Evolutionary conservation across 2,329 filamentous ascomycete genomes (phyloP).

Genomic region (Harringtonia lauricola): DNA sequence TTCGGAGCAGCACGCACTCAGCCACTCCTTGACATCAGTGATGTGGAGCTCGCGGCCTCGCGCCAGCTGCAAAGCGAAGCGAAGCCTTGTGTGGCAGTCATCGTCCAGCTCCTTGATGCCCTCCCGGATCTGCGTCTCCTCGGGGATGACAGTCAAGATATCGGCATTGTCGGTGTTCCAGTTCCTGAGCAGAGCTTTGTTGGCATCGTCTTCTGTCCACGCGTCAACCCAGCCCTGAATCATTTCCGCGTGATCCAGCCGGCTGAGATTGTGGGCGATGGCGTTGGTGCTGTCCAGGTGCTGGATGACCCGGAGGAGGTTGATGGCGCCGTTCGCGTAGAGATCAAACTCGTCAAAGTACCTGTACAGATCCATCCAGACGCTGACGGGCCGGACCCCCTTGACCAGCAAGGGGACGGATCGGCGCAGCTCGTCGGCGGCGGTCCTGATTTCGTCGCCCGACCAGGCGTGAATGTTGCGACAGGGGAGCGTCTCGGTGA

Average conservation of each 20-base stretch:
- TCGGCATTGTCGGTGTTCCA: neutral
- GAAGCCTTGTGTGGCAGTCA: neutral
- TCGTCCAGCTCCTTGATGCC: neutral
- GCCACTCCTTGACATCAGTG: no score
- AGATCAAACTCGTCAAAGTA: slow-evolving; percentile 38
- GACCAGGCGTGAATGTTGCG: slow-evolving; percentile 26
- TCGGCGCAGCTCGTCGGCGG: slow-evolving; percentile 17
- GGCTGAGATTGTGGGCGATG: slow-evolving; percentile 5
- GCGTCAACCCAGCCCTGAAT: slow-evolving; percentile 23
- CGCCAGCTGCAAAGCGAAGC: neutral
- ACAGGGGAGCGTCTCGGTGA: slow-evolving; percentile 7
- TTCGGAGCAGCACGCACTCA: no score
- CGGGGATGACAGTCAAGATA: neutral
- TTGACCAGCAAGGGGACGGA: slow-evolving; percentile 7
- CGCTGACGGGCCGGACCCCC: slow-evolving; percentile 20
- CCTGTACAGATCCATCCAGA: slow-evolving; percentile 26
- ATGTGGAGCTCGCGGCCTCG: neutral
- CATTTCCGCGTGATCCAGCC: slow-evolving; percentile 7
- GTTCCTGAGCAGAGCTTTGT: neutral
- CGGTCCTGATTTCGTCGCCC: slow-evolving; percentile 20
- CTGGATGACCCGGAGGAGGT: slow-evolving; percentile 35
- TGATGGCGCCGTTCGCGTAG: slow-evolving; percentile 33
- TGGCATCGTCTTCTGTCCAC: slow-evolving; percentile 17
- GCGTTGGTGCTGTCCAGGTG: slow-evolving; percentile 21
- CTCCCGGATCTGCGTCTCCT: neutral